These are phyloP conservation scores for Coccomyxa sp. DNA, from an alignment of 139 green algal species.

Conservation along the genomic window DNA sequence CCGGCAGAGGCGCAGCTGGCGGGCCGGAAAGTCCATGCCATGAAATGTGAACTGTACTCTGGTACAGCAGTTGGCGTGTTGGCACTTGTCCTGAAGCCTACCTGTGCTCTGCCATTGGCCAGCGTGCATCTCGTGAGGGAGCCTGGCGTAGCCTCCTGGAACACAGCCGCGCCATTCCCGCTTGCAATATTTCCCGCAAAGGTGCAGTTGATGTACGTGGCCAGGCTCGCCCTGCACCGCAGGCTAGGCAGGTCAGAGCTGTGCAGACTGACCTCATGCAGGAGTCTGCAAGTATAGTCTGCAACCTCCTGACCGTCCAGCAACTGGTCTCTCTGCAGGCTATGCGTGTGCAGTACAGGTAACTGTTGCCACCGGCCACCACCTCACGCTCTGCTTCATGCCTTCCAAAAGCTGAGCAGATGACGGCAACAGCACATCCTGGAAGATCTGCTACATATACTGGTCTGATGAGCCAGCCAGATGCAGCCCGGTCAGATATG, in stretches of 20 bases:
- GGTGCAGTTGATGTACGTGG: background rate
- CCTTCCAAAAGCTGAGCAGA: background rate
- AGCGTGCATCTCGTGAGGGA: background rate
- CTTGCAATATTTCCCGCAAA: background rate
- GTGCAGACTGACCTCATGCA: background rate
- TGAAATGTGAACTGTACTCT: no score
- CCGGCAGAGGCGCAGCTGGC: background rate
- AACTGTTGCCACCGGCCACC: background rate
- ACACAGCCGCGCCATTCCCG: background rate
- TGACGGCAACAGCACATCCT: background rate
- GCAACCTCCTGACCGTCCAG: background rate
- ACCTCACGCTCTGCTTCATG: background rate
- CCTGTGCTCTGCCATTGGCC: background rate
- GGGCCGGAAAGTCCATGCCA: background rate
- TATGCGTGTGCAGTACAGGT: background rate
- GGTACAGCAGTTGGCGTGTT: no score
- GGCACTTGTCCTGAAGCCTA: background rate
- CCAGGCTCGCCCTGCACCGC: background rate
- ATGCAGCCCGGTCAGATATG: background rate
- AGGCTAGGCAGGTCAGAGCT: no score
- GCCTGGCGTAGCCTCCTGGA: background rate
- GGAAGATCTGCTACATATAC: background rate
- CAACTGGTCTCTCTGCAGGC: background rate
- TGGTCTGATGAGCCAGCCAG: background rate
- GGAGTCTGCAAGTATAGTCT: background rate